Evolutionary conservation across 2,329 filamentous ascomycete genomes (phyloP).

Genomic region (Fusarium oligoseptatum): DNA sequence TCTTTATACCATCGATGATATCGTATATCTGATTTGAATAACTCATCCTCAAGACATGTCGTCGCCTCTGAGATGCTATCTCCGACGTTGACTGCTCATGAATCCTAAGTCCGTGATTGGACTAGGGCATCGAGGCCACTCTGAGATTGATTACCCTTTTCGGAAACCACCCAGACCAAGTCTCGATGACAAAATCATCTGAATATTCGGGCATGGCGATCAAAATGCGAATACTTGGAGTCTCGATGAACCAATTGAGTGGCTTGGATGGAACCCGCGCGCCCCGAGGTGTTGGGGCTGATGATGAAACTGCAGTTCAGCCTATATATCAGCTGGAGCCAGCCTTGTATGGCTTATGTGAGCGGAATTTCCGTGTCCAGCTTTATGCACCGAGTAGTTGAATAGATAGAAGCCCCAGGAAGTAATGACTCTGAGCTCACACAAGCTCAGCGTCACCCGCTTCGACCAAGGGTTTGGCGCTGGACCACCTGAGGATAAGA

Average conservation of each 20-base stretch:
- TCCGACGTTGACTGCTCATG: slow-evolving; percentile 10
- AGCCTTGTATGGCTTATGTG: background rate
- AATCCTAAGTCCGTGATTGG: slow-evolving; percentile 32
- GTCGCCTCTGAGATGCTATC: background rate
- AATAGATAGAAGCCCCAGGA: background rate
- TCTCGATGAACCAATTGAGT: background rate
- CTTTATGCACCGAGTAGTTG: background rate
- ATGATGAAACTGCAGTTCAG: background rate
- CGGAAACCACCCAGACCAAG: slow-evolving; percentile 6
- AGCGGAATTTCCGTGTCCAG: background rate
- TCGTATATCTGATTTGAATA: background rate
- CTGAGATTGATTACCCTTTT: slow-evolving; percentile 36
- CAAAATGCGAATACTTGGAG: background rate
- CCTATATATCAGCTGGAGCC: background rate
- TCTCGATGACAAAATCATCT: background rate
- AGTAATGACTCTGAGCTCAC: slow-evolving; percentile 46
- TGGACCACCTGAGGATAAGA: slow-evolving; percentile 79
- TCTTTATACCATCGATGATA: slow-evolving; percentile 10
- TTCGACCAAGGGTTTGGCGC: slow-evolving; percentile 73
- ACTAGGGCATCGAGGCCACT: slow-evolving; percentile 24
- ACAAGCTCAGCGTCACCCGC: slow-evolving; percentile 70
- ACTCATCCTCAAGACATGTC: background rate
- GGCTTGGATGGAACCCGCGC: background rate
- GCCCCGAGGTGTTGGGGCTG: background rate
- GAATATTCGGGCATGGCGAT: background rate